phyloP scores from a whole-genome alignment of 768 basidiomycete species.

The Gyrodon lividus region DNA sequence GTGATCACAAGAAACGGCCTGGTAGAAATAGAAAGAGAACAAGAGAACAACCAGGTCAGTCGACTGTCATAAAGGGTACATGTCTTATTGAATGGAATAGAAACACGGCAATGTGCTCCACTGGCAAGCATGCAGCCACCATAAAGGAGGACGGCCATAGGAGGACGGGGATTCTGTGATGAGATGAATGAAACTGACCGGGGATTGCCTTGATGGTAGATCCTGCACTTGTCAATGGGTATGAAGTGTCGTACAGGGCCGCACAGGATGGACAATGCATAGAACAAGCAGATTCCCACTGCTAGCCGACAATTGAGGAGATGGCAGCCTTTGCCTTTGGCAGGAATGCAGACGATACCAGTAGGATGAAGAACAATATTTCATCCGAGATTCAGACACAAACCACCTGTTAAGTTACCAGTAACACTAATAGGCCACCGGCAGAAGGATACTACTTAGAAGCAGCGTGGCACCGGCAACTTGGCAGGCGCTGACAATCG shows the following conservation, averaged over 20 bases:
- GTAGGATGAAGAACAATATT: constrained; percentile 3
- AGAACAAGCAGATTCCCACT: neutral
- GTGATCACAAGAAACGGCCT: constrained; percentile 11
- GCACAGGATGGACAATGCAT: neutral
- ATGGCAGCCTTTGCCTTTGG: neutral
- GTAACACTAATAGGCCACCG: constrained; percentile 11
- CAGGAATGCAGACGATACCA: neutral
- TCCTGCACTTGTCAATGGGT: constrained; percentile 12
- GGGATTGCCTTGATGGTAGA: constrained; percentile 20
- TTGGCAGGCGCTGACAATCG: neutral
- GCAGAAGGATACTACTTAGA: constrained; percentile 12
- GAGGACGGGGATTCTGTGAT: constrained; percentile 11
- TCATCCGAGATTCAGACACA: constrained; percentile 4
- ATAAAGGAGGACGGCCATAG: too few species aligned
- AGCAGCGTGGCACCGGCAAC: constrained; percentile 18
- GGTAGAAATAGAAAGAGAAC: constrained; percentile 14
- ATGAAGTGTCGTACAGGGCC: neutral
- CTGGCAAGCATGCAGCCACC: neutral
- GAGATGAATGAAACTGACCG: constrained; percentile 30
- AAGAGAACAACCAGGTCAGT: constrained; percentile 10
- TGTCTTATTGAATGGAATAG: constrained; percentile 10
- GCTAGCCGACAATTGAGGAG: neutral
- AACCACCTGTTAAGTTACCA: constrained; percentile 6
- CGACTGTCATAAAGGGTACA: constrained; percentile 12
- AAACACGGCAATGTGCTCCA: constrained; percentile 6